Conservation (phyloP, 331 rosid species). For the Stylosanthes scabra region DNA sequence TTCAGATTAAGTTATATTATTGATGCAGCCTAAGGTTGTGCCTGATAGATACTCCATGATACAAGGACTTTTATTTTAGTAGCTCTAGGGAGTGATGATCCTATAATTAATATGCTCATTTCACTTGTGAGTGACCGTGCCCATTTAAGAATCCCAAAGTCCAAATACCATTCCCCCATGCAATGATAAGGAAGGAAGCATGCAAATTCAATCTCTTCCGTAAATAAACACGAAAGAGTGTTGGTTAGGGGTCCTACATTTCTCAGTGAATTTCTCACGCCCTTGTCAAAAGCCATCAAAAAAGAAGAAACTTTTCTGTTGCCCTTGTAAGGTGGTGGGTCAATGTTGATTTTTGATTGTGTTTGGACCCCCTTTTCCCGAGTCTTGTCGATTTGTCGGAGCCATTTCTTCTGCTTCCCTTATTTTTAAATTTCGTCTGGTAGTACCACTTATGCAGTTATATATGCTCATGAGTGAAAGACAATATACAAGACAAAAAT, state of each 20-base stretch:
- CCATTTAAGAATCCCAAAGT: constrained; percentile 47
- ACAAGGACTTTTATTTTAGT: background rate
- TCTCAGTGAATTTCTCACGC: constrained; percentile 72
- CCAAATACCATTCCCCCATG: constrained; percentile 31
- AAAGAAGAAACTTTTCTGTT: constrained; percentile 53
- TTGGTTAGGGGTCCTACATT: constrained; percentile 52
- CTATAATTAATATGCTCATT: background rate
- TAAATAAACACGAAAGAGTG: constrained; percentile 37
- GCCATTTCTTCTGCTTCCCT: constrained; percentile 41
- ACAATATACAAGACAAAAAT: constrained; percentile 48
- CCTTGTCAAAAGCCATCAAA: constrained; percentile 54
- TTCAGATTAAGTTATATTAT: background rate
- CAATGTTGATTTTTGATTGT: constrained; percentile 51
- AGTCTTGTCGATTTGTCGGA: constrained; percentile 85
- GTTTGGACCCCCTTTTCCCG: constrained; percentile 60
- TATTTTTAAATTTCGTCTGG: constrained; percentile 40
- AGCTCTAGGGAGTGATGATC: constrained; percentile 9
- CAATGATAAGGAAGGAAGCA: constrained; percentile 19
- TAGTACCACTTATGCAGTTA: background rate
- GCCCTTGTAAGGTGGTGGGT: constrained; percentile 4
- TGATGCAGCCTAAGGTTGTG: background rate
- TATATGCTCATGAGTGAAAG: constrained; percentile 18
- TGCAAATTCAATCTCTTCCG: constrained; percentile 25
- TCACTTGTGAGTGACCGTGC: background rate
- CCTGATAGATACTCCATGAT: background rate